Conservation (phyloP, 2,329 filamentous ascomycete genomes). For the Fusarium subglutinans region DNA sequence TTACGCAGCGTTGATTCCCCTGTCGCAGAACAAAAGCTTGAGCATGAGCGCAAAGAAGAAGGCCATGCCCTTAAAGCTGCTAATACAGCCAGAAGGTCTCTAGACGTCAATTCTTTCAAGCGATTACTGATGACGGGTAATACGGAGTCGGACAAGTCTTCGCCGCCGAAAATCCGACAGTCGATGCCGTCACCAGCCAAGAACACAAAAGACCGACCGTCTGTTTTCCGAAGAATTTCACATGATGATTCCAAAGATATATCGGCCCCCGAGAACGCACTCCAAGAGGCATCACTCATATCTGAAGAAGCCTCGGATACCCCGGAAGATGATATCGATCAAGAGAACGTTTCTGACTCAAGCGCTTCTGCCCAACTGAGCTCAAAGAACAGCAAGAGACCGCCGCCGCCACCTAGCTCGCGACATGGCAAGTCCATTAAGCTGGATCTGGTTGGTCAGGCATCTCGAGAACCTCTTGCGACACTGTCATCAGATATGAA, state of each 20-base stretch:
- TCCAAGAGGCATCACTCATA: slow-evolving; percentile 36
- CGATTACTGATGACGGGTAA: slow-evolving; percentile 79
- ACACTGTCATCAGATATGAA: slow-evolving; percentile 38
- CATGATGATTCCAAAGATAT: slow-evolving; percentile 24
- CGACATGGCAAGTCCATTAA: slow-evolving; percentile 81
- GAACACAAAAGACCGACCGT: slow-evolving; percentile 24
- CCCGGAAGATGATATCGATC: slow-evolving; percentile 35
- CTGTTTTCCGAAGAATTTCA: slow-evolving; percentile 22
- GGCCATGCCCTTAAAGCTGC: slow-evolving; percentile 46
- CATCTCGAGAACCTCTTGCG: slow-evolving; percentile 33
- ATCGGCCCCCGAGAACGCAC: slow-evolving; percentile 11
- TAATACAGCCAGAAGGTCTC: slow-evolving; percentile 53
- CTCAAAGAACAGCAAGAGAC: slow-evolving; percentile 63
- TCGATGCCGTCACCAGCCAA: slow-evolving; percentile 9
- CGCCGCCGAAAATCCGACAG: slow-evolving; percentile 13
- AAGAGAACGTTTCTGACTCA: slow-evolving; percentile 41
- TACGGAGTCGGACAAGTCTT: slow-evolving; percentile 45
- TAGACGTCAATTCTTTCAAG: slow-evolving; percentile 84
- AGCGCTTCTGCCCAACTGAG: slow-evolving; percentile 39
- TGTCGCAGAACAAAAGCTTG: slow-evolving; percentile 45
- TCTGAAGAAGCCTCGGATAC: slow-evolving; percentile 34
- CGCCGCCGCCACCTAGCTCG: slow-evolving; percentile 76
- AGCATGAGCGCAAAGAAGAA: slow-evolving; percentile 45
- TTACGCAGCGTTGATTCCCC: slow-evolving; percentile 59
- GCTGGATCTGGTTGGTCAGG: slow-evolving; percentile 51